These are phyloP conservation scores for Eurotiales sp. DNA, from an alignment of 2,329 filamentous ascomycete genomes.

Conservation along the genomic window DNA sequence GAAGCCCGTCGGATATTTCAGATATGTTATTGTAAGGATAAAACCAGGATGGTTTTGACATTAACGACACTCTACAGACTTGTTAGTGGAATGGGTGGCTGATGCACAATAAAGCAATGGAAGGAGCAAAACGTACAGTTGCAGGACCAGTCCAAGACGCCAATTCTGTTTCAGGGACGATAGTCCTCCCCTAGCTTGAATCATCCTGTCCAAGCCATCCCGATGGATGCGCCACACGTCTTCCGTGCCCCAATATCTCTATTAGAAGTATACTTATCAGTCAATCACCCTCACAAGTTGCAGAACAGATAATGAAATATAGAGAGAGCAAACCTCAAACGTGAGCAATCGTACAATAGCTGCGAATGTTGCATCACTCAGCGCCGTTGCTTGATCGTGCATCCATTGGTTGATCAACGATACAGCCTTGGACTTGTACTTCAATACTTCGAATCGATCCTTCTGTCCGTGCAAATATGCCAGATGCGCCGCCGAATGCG, in stretches of 20 bases:
- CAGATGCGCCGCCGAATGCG: slow-evolving; percentile 39
- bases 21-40: slow-evolving; percentile 21
- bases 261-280: background rate
- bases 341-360: slow-evolving; percentile 31
- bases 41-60: slow-evolving; percentile 24
- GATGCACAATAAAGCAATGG: background rate
- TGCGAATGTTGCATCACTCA: slow-evolving; percentile 34
- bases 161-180: slow-evolving; percentile 27
- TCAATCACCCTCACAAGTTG: background rate
- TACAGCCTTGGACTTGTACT: slow-evolving; percentile 10
- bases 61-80: slow-evolving; percentile 4
- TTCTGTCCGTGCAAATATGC: slow-evolving; percentile 29
- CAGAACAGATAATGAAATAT: background rate
- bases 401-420: slow-evolving; percentile 8
- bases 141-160: slow-evolving; percentile 15
- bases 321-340: slow-evolving; percentile 25
- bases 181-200: slow-evolving; percentile 31
- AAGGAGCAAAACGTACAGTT: slow-evolving; percentile 5
- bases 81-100: too few species aligned
- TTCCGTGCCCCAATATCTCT: slow-evolving; percentile 33
- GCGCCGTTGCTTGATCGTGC: slow-evolving; percentile 20
- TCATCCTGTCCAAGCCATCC: slow-evolving; percentile 29
- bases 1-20: too few species aligned
- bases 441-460: slow-evolving; percentile 2
- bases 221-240: slow-evolving; percentile 32